A percentile compares a stretch with the other conserved stretches of the same genome.
phyloP scores from a whole-genome alignment of 805 yeast species.

The Candida insectorum region DNA sequence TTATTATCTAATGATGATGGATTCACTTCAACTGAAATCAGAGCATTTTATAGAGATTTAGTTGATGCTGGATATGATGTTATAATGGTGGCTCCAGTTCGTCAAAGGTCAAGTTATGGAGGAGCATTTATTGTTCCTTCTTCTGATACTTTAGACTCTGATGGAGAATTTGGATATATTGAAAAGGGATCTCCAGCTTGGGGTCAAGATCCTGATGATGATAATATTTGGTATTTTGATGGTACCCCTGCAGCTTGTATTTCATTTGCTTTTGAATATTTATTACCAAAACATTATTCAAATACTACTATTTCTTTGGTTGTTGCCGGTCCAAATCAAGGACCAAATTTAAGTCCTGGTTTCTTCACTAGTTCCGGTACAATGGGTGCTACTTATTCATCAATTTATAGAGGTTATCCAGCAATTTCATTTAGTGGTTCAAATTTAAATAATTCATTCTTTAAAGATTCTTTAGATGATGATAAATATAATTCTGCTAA shows the following conservation, averaged over 20 bases:
- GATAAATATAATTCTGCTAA: slow-evolving; percentile 39
- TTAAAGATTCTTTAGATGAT: slow-evolving; percentile 38
- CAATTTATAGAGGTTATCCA: slow-evolving; percentile 47
- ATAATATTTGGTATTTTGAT: slow-evolving; percentile 48
- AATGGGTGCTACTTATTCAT: slow-evolving; percentile 45
- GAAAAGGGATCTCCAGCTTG: slow-evolving; percentile 50
- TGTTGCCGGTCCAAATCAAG: slow-evolving; percentile 52
- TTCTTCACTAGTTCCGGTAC: slow-evolving; percentile 47
- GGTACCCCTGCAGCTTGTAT: slow-evolving; percentile 54
- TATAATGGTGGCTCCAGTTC: slow-evolving; percentile 49
- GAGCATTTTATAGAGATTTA: slow-evolving; percentile 51
- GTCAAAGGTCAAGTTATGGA: slow-evolving; percentile 52
- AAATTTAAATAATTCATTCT: slow-evolving; percentile 45
- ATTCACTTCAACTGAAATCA: slow-evolving; percentile 54
- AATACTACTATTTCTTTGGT: slow-evolving; percentile 44
- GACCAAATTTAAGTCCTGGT: slow-evolving; percentile 44
- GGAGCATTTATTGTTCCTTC: slow-evolving; percentile 48
- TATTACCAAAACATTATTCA: slow-evolving; percentile 41
- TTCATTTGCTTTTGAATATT: slow-evolving; percentile 45
- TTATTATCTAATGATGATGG: slow-evolving; percentile 55
- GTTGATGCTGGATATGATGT: slow-evolving; percentile 48
- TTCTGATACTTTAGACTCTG: slow-evolving; percentile 33
- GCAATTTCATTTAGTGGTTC: slow-evolving; percentile 48
- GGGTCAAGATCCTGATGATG: slow-evolving; percentile 43
- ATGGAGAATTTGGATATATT: slow-evolving; percentile 48